These are phyloP conservation scores for Apiospora marii DNA, from an alignment of 2,329 filamentous ascomycete species.

Conservation along the genomic window DNA sequence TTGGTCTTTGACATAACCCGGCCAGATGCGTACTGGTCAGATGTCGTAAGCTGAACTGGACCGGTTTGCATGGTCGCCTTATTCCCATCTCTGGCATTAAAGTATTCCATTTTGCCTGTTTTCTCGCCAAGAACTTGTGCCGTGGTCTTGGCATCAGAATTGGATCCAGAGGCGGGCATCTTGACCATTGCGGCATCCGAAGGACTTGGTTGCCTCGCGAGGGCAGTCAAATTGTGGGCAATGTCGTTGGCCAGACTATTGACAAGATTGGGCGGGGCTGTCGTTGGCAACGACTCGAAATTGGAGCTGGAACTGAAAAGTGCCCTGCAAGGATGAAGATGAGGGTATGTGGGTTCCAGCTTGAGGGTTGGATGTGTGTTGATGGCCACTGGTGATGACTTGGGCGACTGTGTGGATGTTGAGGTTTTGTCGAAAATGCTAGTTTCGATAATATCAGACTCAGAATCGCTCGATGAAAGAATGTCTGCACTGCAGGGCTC, in stretches of 20 bases:
- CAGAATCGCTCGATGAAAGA: background rate
- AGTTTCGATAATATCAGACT: background rate
- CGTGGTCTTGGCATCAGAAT: constrained; percentile 33
- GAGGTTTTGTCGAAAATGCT: constrained; percentile 13
- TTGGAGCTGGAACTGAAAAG: background rate
- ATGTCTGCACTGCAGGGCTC: background rate
- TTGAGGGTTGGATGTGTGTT: background rate
- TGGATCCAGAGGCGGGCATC: constrained; percentile 41
- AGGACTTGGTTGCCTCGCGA: constrained; percentile 37
- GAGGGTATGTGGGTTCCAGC: background rate
- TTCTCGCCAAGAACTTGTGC: constrained; percentile 45
- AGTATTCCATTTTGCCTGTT: constrained; percentile 49
- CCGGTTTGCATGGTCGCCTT: constrained; percentile 30
- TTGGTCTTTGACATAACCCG: background rate
- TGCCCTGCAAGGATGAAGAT: background rate
- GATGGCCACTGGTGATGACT: background rate
- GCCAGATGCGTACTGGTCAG: background rate
- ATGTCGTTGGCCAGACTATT: background rate
- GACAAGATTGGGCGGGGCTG: background rate
- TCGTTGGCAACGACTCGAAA: background rate
- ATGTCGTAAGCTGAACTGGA: background rate
- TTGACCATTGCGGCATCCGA: constrained; percentile 43
- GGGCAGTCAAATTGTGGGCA: background rate
- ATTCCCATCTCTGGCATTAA: constrained; percentile 50
- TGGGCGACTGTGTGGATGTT: background rate